These are phyloP conservation scores for Podospora bellae-mahoneyi DNA, from an alignment of 495 filamentous ascomycete species.

Conservation along the genomic window DNA sequence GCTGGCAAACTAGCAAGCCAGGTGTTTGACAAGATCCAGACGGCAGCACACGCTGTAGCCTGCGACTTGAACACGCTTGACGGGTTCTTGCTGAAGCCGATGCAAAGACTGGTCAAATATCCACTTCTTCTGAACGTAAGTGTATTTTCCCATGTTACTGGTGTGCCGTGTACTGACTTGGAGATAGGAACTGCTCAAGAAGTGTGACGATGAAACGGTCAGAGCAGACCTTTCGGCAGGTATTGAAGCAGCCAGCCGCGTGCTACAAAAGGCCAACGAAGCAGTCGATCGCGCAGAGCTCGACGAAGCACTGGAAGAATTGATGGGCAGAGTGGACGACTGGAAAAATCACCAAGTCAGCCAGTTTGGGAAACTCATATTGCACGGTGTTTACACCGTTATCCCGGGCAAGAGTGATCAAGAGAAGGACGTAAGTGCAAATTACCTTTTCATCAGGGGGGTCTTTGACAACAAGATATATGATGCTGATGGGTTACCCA, in stretches of 20 bases:
- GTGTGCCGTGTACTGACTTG: conserved; percentile 4
- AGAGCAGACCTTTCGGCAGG: conserved; percentile 66
- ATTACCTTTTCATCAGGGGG: not conserved
- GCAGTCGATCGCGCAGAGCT: conserved; percentile 85
- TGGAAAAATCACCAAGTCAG: conserved; percentile 93
- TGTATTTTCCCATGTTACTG: conserved; percentile 28
- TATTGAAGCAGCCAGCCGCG: conserved; percentile 69
- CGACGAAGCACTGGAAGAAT: conserved; percentile 71
- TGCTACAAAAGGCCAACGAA: conserved; percentile 79
- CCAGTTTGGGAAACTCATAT: conserved; percentile 80
- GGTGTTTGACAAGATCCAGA: conserved; percentile 59
- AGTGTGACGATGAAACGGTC: conserved; percentile 66
- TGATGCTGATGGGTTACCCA: not conserved
- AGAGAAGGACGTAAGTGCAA: conserved; percentile 72
- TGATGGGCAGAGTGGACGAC: conserved; percentile 84
- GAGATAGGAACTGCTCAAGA: conserved; percentile 78
- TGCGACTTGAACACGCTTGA: conserved; percentile 65
- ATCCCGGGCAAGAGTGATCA: conserved; percentile 76
- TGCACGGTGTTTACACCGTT: conserved; percentile 91
- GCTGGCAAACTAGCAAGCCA: conserved; percentile 59
- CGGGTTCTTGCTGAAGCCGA: conserved; percentile 91
- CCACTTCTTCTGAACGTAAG: conserved; percentile 82
- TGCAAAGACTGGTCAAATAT: conserved; percentile 93
- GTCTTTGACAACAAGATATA: not conserved
- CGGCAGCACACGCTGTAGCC: conserved; percentile 53